Base-by-base conservation (phyloP, 2,329 filamentous ascomycete genomes). In the Alternaria brassicae region DNA sequence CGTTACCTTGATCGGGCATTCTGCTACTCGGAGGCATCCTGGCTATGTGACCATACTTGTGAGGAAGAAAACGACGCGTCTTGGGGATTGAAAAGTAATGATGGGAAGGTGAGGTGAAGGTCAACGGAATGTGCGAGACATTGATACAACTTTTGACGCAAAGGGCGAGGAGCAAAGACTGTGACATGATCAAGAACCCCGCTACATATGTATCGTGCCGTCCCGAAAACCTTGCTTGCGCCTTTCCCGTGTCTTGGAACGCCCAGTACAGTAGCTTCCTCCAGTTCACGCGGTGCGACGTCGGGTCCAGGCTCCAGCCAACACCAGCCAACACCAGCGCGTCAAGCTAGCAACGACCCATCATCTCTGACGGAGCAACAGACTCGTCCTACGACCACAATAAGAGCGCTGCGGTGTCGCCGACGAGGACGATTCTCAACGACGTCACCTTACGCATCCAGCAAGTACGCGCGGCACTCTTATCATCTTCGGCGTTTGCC, bases 1-100 rank as follows among this genome's bases (percentile, higher is more conserved):
- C 62, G 67, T 72, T 77, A 77, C 74, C 74, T 77, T 75, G 74
- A 77, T 76, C 73, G 69, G 70, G 67, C 58, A 41, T 62, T 70
- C 73, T 73, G 74, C 72, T 72, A 69, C 67, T 74, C 65, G 65
- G 64, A 66, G 69, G 59, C 69, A 74, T 76, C 56, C 64, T 71
- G 66, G 61, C 61, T 60, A 56, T 62, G 50, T 61, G 61, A 67
- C 62, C 73, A 62, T 77, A 77, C 74, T 67, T 65, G 23, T 40
- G 21, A 50, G 7, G 19, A 34, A 17, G 27, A 41, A 6, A 17
- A 19, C 6, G 27, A 34, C 37, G 49, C 19, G 36, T 32, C n/a
- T 19, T 12, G 3, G 19, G 6, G 1, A 7, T 13, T 28, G 30
- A 13, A 25, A 15, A 21, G 30, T 0, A 39, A 15, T 1, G 6